Conservation (phyloP, 768 basidiomycete species). For the Naganishia vishniacii region DNA sequence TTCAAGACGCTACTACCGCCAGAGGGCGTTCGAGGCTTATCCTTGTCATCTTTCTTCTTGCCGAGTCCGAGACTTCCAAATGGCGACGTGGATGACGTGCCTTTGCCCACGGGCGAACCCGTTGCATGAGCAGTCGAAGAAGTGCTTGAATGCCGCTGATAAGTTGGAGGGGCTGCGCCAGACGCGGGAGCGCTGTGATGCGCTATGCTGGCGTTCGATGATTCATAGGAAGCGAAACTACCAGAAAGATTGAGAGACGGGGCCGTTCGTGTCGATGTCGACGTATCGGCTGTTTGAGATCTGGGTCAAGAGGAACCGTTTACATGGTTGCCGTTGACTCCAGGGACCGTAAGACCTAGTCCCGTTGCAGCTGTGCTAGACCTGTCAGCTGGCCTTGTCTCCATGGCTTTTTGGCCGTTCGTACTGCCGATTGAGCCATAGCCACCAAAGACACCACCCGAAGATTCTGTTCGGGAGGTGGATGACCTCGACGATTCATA, state of each 20-base stretch:
- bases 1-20: neutral
- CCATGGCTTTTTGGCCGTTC: neutral
- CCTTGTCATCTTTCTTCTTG: conserved; percentile 14
- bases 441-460: neutral
- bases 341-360: neutral
- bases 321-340: neutral
- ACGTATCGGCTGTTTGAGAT: conserved; percentile 7
- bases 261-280: neutral
- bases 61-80: conserved; percentile 8
- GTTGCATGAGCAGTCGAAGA: neutral
- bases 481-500: neutral
- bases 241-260: neutral
- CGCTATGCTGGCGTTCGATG: neutral
- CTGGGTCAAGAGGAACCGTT: conserved; percentile 10
- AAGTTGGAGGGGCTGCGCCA: neutral
- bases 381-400: neutral
- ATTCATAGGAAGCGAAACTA: conserved; percentile 1
- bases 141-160: neutral
- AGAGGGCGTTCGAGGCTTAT: neutral
- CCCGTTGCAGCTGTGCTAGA: neutral
- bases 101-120: neutral
- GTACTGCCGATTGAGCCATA: neutral
- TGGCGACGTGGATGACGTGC: neutral
- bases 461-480: conserved; percentile 1
- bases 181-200: neutral